Evolutionary conservation across 306 rosid species (phyloP).

Genomic region (Quercus robur): DNA sequence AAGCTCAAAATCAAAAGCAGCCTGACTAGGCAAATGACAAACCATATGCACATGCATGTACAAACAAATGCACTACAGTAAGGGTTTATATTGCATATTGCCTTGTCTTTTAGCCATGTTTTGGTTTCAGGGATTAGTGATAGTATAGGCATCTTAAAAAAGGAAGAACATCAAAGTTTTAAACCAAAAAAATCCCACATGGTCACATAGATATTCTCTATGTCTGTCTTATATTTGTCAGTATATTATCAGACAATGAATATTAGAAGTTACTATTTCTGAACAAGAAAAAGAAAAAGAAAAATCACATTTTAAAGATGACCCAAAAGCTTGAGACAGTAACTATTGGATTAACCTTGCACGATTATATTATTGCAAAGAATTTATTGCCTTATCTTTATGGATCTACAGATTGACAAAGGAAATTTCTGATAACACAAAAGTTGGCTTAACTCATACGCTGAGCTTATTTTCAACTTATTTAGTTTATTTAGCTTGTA

Average conservation of each 20-base stretch:
- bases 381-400: no score
- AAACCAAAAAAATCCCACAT: neutral
- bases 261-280: neutral
- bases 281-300: no score
- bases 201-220: neutral
- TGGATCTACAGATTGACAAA: no score
- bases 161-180: neutral
- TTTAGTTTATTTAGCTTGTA: no score
- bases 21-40: slow-evolving; percentile 17
- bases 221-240: neutral
- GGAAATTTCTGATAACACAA: no score
- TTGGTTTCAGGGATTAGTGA: neutral
- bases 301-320: no score
- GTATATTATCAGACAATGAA: neutral
- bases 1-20: slow-evolving; percentile 35
- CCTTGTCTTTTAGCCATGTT: neutral
- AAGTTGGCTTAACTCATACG: no score
- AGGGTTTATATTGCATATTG: neutral
- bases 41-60: slow-evolving; percentile 28
- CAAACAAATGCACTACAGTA: slow-evolving; percentile 14
- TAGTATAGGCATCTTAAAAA: neutral
- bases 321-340: no score
- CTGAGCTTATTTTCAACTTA: no score
- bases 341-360: no score
- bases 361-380: no score